phyloP scores from a whole-genome alignment of 108 stramenopile species.

The Aurantiochytrium sp. region DNA sequence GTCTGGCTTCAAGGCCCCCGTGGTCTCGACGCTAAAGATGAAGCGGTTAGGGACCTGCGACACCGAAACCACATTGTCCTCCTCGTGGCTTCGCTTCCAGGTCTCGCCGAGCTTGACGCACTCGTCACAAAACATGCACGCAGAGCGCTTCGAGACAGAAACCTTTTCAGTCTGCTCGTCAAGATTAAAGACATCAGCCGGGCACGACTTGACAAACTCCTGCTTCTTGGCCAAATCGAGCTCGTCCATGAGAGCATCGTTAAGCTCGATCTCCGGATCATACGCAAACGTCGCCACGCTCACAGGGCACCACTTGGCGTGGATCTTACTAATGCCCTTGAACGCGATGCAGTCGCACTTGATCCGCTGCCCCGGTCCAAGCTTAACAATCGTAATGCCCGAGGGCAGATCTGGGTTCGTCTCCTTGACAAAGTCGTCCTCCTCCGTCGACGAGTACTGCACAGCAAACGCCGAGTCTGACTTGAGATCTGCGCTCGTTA shows the following conservation, averaged over 20 bases:
- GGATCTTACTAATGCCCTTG: slow-evolving; percentile 91
- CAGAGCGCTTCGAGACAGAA: slow-evolving; percentile 40
- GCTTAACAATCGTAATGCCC: slow-evolving; percentile 81
- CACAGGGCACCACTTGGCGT: slow-evolving; percentile 96
- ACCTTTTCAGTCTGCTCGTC: slow-evolving; percentile 58
- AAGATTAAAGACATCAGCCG: slow-evolving; percentile 68
- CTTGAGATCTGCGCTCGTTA: neutral
- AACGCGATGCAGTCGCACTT: slow-evolving; percentile 84
- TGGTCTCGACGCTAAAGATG: slow-evolving; percentile 31
- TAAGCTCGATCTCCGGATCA: slow-evolving; percentile 69
- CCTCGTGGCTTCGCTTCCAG: slow-evolving; percentile 5
- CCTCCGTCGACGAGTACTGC: slow-evolving; percentile 36
- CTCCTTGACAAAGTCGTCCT: slow-evolving; percentile 53
- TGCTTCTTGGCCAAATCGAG: slow-evolving; percentile 71
- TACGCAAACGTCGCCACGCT: slow-evolving; percentile 82
- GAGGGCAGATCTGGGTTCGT: slow-evolving; percentile 69
- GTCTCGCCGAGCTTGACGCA: neutral
- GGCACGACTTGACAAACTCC: slow-evolving; percentile 73
- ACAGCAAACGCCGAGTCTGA: neutral
- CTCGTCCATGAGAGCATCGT: neutral
- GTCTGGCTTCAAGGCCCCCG: slow-evolving; percentile 26
- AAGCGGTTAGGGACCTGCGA: neutral
- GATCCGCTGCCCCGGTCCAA: slow-evolving; percentile 82
- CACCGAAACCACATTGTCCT: slow-evolving; percentile 15
- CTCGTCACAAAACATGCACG: slow-evolving; percentile 35